Conservation (phyloP, 2,329 filamentous ascomycete species). For the Tolypocladium pustulatum region DNA sequence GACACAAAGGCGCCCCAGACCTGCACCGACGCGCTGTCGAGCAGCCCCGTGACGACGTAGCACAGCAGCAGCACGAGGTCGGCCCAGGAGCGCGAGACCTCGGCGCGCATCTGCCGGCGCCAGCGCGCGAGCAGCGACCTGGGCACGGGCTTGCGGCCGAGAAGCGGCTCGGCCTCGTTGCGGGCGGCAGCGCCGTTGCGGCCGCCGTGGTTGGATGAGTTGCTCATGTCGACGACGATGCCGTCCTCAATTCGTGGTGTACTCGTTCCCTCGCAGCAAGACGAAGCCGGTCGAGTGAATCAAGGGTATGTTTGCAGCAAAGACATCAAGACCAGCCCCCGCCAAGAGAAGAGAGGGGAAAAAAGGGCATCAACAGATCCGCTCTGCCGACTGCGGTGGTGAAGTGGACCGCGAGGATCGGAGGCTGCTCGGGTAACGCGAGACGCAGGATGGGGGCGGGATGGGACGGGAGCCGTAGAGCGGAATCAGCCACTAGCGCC, state of each 20-base stretch:
- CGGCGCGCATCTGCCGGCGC: conserved; percentile 23
- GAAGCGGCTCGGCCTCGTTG: conserved; percentile 22
- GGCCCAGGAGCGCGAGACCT: conserved; percentile 51
- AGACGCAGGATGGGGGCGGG: background rate
- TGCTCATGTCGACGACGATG: background rate
- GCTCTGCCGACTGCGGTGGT: background rate
- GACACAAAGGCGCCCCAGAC: conserved; percentile 74
- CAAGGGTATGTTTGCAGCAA: background rate
- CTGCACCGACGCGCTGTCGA: conserved; percentile 66
- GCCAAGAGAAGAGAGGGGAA: background rate
- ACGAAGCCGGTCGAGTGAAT: background rate
- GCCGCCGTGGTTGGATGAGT: background rate
- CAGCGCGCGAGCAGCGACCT: conserved; percentile 13
- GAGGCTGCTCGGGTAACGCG: background rate
- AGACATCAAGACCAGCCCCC: background rate
- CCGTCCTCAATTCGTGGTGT: background rate
- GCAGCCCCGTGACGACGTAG: conserved; percentile 67
- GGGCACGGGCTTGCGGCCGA: conserved; percentile 9
- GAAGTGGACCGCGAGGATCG: background rate
- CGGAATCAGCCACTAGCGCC: background rate
- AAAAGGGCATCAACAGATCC: background rate
- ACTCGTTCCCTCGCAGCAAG: background rate
- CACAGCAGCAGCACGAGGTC: conserved; percentile 61
- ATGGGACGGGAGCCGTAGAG: too few relatives aligned
- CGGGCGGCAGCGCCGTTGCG: background rate